Evolutionary conservation across 2,329 filamentous ascomycete species (phyloP), one percentile per base, ranked within the genome.

Genomic region (Capronia epimyces): DNA sequence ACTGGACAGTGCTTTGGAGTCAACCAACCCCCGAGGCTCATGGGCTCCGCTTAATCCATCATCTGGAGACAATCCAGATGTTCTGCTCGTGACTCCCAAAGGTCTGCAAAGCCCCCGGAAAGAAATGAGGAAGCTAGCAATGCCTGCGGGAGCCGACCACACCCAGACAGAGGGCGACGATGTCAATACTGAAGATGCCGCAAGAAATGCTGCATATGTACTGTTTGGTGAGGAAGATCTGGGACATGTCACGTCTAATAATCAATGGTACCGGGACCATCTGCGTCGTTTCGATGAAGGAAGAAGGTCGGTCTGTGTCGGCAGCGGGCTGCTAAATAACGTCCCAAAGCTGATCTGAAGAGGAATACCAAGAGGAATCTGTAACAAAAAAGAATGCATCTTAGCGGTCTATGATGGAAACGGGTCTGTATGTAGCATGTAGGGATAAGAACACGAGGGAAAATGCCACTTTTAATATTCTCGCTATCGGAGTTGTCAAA

Each of bases 1-100:
- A 21, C 53, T 74, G 13, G 70, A 74, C 48, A 49, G 63, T 2
- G 57, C 71, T 34, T 59, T 74, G n/a, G 58, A 37, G 8, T 44
- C 51, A 3, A 22, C 32, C 2, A 44, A 32, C 18, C 37, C 49
- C 13, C 54, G 44, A 18, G 50, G 52, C 37, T 43, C 42, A 9
- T 61, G 59, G 59, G 44, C 52, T 25, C 53, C 50, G 1, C 40
- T 61, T n/a, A 48, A 51, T 45, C 43, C 46, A 18, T 48, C 53
- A n/a, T 53, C 50, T 3, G 49, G 55, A 10, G 29, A 49, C n/a
- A 43, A 61, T 25, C 59, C 59, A 16, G 59, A 58, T 6, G 24
- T 61, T 5, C 48, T 61, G 9, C 49, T 61, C 22, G 46, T 48
- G 9, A 56, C 55, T 22, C 31, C 46, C 6, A 46, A 52, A 15